Evolutionary conservation across 805 yeast species (phyloP), one percentile per base, ranked within the genome.

Genomic region (Candida sanyiensis): DNA sequence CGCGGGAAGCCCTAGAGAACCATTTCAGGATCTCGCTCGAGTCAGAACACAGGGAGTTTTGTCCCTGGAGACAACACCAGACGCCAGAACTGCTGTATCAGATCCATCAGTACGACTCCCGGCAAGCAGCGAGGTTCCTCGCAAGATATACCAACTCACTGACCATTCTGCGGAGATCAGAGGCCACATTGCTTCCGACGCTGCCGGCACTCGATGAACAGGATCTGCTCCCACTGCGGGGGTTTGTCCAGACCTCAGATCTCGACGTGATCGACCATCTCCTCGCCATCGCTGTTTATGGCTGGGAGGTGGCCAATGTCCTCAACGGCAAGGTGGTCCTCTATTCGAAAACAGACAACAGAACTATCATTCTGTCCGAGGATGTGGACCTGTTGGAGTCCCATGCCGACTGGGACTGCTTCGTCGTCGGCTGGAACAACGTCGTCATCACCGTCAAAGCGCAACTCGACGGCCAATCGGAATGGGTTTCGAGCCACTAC

Each of bases 321-420:
- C 27, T 27, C 26, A 20, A 21, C 8, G 23, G n/a, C 5, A 13
- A 22, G 9, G 11, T 31, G 4, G 18, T 39, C 4, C 11, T 39
- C 12, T 13, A 17, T 26, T 39, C 43, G 2, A 28, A 28, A 22
- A 20, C 43, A 11, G 43, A 39, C 28, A 13, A 18, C 6, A 39
- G 43, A 18, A 32, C 26, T 17, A 4, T 39, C 3, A 29, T 30
- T 31, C n/a, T 35, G 11, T 13, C 21, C 4, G 18, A 18, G 7
- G 21, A 11, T 5, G 6, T 32, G 3, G 35, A 36, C 21, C 18
- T 40, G 3, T 1, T 40, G 4, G 39, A 40, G 7, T 35, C 37
- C 12, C 43, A 40, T 36, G 27, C 30, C 3, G 15, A 6, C 15
- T 40, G 43, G 43, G 37, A 35, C n/a, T 28, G 40, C 23, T 40